phyloP scores from a whole-genome alignment of 148 eudicot genomes.

The Selenicereus undatus region DNA sequence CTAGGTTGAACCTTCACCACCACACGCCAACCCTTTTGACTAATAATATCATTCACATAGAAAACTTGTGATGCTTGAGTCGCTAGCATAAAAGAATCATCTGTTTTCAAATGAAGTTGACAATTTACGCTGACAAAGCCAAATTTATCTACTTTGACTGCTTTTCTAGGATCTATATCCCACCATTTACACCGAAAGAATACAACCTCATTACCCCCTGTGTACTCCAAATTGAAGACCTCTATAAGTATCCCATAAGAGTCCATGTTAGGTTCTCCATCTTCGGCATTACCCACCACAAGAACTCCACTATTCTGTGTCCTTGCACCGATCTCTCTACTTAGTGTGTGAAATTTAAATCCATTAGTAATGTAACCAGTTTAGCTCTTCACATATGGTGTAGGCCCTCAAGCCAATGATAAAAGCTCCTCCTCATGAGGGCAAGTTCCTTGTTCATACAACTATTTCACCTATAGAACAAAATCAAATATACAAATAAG shows the following conservation, averaged over 20 bases:
- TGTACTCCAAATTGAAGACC: not conserved
- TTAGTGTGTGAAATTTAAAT: not conserved
- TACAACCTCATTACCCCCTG: not conserved
- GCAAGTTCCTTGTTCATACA: not conserved
- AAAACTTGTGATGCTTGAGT: not conserved
- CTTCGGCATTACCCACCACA: not conserved
- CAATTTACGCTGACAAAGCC: not conserved
- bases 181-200: not conserved
- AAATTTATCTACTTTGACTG: not conserved
- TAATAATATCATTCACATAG: not conserved
- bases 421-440: not conserved
- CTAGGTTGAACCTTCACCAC: not conserved
- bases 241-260: not conserved
- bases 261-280: not conserved
- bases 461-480: not conserved
- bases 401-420: not conserved
- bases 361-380: not conserved
- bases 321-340: not conserved
- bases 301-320: not conserved
- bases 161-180: not conserved
- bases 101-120: no score
- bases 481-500: not conserved
- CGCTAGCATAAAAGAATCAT: no score
- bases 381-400: not conserved
- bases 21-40: not conserved